Base-by-base conservation (phyloP, 2,329 filamentous ascomycete genomes). In the Myrmaecium sp. region DNA sequence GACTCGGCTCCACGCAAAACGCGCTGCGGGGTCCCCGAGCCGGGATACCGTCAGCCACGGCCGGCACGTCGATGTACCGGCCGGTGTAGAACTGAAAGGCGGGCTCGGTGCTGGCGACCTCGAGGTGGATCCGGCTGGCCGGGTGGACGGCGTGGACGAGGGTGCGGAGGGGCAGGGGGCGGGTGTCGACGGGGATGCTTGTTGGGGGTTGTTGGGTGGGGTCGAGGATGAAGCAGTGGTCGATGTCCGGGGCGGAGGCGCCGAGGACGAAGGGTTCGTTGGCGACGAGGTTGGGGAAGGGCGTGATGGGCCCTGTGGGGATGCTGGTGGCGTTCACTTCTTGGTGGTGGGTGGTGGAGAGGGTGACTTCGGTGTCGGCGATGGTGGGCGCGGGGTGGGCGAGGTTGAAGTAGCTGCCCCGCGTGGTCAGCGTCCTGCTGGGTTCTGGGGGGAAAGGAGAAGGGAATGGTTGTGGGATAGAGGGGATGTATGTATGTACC, bases 61-160 rank as follows among this genome's bases (percentile, higher is more conserved):
- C 74, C 0, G 79, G 75, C 8, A 92, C 75, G 40, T 89, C 59
- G 37, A 91, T 83, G 44, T 73, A 75, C 45, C 79, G 75, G 36
- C 86, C 89, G 0, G 83, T 91, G 56, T 95, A 95, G 57, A 94
- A 92, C 52, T 95, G 86, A 62, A 94, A 95, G 0, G 82, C 80
- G 0, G 89, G 89, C 60, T 95, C 86, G 0, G 86, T 95, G 58
- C 80, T 89, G 43, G 72, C 61, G 5, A 93, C 76, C 52, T 94
- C 80, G 26, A 95, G 69, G 47, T 91, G 76, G 37, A 94, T 64
- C 35, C 71, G 69, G 15, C 73, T 76, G 26, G 60, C 61, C 5
- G 81, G 69, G 50, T 94, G 81, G 50, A 66, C 67, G 31, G 89
- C 78, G 14, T 67, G 59, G 23, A 80, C 69, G 23, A 86, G 68